Evolutionary conservation across 495 filamentous ascomycete genomes (phyloP), one percentile per base, ranked within the genome.

Genomic region (Aspergillus avenaceus): DNA sequence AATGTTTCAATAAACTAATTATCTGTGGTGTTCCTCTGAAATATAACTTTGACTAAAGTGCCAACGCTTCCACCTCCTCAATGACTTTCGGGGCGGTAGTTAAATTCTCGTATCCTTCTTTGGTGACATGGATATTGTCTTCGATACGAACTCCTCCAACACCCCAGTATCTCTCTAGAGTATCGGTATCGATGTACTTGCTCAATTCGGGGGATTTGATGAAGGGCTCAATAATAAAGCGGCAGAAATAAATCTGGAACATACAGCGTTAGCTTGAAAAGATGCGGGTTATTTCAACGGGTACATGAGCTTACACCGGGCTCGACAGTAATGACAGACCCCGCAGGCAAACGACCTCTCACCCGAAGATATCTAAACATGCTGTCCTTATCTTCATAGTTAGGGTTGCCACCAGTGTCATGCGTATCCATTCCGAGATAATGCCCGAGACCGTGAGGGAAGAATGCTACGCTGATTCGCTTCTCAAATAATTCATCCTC

Each of bases 361-460:
- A 96, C 85, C 41, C 93, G 77, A 34, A 99, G 70, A 55, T 95
- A 96, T 21, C 76, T 75, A 65, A 93, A 96, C 80, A 97, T 86
- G 34, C 81, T 64, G 66, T 99, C 91, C 54, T 74, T 70, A 59
- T 97, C 95, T 32, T 72, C 73, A 55, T 96, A 95, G 64, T 96
- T 87, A 2, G 90, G 78, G 63, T 93, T 82, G 16, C 90, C 91
- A 49, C 91, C 91, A 1, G 85, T 87, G 61, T 97, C 91, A 69
- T 97, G 91, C 6, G 90, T 95, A 66, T 97, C 91, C 86, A 97
- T 88, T 42, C 91, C 91, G 8, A 97, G 74, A 58, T 95, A 92
- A 63, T 97, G 90, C 0, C 91, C 91, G 4, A 97, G 74, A 5
- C 91, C 91, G 62, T 97, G 91, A 4, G 91, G 91, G 63, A 96